Percentiles rank a stretch among this genome's conserved stretches.
phyloP scores from a whole-genome alignment of 1,284 basidiomycete genomes.

The Ganoderma sp. region DNA sequence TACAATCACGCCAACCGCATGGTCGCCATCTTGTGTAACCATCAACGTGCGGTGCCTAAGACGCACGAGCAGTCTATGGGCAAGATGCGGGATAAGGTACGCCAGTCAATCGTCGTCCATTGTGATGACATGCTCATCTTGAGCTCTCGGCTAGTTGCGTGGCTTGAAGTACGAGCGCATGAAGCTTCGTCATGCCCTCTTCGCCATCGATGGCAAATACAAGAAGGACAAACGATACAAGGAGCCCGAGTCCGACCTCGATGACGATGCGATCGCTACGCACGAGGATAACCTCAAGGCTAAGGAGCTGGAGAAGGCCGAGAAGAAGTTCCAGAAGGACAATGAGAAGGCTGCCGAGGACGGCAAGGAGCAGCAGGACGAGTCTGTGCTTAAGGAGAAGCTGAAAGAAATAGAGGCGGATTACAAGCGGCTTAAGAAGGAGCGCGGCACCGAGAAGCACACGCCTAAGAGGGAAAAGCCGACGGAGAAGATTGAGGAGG shows the following conservation, averaged over 20 bases:
- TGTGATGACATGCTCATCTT: constrained; percentile 15
- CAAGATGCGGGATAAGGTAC: constrained; percentile 88
- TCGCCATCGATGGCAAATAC: constrained; percentile 75
- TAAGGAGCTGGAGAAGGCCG: constrained; percentile 84
- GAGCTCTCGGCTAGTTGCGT: constrained; percentile 55
- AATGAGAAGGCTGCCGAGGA: constrained; percentile 87
- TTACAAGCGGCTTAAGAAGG: constrained; percentile 77
- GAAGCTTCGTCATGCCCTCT: constrained; percentile 86
- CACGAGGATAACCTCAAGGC: constrained; percentile 83
- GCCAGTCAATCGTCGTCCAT: constrained; percentile 39
- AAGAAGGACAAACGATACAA: constrained; percentile 83
- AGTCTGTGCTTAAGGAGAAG: constrained; percentile 69
- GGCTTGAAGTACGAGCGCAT: constrained; percentile 92
- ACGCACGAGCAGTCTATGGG: constrained; percentile 91
- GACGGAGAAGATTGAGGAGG: constrained; percentile 77
- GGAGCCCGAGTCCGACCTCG: constrained; percentile 90
- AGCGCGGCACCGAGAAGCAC: constrained; percentile 81
- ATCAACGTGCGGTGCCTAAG: constrained; percentile 93
- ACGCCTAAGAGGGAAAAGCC: constrained; percentile 67
- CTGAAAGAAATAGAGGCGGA: constrained; percentile 78
- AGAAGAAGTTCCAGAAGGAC: constrained; percentile 89
- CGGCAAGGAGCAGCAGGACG: constrained; percentile 60
- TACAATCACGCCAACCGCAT: constrained; percentile 96
- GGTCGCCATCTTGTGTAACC: constrained; percentile 97
- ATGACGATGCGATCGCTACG: constrained; percentile 86